A percentile compares a stretch with the other conserved stretches of the same genome.
Conservation (phyloP, 495 filamentous ascomycete genomes). For the Annulohypoxylon nitens region DNA sequence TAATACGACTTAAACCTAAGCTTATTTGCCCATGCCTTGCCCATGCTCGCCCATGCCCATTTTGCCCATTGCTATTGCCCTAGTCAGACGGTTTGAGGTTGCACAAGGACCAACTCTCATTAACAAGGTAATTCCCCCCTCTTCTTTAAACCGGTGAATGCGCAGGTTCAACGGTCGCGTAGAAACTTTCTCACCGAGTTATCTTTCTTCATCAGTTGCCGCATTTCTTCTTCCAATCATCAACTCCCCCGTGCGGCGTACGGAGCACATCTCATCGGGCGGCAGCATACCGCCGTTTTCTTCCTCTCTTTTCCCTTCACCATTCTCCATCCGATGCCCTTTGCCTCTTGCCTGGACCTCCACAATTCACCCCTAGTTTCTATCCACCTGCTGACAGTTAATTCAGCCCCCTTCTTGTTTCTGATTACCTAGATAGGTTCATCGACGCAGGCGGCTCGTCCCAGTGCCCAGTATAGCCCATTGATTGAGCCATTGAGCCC, state of each 20-base stretch:
- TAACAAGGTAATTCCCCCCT: constrained; percentile 49
- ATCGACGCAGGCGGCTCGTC: constrained; percentile 30
- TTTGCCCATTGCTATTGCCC: constrained; percentile 19
- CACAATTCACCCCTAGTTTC: constrained; percentile 39
- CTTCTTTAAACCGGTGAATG: constrained; percentile 57
- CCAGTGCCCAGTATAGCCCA: constrained; percentile 31
- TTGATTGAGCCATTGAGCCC: no score
- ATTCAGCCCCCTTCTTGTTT: constrained; percentile 51
- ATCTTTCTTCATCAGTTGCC: constrained; percentile 47
- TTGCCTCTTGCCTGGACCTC: constrained; percentile 46
- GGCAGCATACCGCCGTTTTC: constrained; percentile 47
- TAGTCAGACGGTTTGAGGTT: constrained; percentile 28
- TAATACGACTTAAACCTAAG: constrained; percentile 1
- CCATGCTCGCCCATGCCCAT: background rate
- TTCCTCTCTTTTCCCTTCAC: constrained; percentile 24
- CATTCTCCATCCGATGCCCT: constrained; percentile 31
- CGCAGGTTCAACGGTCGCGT: constrained; percentile 50
- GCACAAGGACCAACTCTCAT: constrained; percentile 41
- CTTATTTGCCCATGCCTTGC: background rate
- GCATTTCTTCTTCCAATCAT: constrained; percentile 52
- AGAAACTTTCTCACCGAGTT: constrained; percentile 54
- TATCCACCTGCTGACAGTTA: constrained; percentile 52
- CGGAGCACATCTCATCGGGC: constrained; percentile 46
- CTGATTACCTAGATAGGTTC: constrained; percentile 38
- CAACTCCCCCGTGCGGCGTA: constrained; percentile 43